A percentile compares a stretch with the other conserved stretches of the same genome.
Conservation (phyloP, 176 grass and related monocot genomes). For the Bromus sterilis region DNA sequence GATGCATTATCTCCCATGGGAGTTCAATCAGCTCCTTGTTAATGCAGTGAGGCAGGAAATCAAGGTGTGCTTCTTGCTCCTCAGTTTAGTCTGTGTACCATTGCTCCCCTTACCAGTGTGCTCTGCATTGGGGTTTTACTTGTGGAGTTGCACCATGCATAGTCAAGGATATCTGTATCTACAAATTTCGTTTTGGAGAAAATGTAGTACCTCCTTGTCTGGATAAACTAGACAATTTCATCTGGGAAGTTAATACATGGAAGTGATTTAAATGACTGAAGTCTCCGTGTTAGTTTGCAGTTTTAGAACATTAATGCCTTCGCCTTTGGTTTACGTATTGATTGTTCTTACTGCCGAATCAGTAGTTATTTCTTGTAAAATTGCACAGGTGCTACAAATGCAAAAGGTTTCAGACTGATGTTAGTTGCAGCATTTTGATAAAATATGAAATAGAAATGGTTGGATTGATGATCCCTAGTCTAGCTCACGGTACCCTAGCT, state of each 20-base stretch:
- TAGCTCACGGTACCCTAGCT: too few relatives aligned
- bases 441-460: background rate
- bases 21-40: conserved; percentile 72
- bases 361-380: background rate
- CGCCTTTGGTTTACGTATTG: background rate
- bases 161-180: background rate
- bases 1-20: conserved; percentile 62
- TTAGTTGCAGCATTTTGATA: background rate
- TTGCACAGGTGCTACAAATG: background rate
- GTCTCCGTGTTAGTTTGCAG: background rate
- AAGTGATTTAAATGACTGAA: background rate
- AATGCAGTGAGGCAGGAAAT: conserved; percentile 55
- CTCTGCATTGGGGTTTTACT: background rate
- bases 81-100: background rate
- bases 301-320: background rate
- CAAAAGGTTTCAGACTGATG: background rate
- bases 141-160: background rate
- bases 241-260: background rate
- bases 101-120: background rate
- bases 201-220: background rate
- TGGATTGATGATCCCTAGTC: background rate
- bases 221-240: background rate
- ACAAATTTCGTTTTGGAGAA: background rate
- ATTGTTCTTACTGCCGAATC: background rate
- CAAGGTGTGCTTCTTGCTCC: conserved; percentile 26